Percentiles rank a stretch among this genome's conserved stretches.
Conservation (phyloP, 768 basidiomycete genomes). For the Tylopilus sp. region DNA sequence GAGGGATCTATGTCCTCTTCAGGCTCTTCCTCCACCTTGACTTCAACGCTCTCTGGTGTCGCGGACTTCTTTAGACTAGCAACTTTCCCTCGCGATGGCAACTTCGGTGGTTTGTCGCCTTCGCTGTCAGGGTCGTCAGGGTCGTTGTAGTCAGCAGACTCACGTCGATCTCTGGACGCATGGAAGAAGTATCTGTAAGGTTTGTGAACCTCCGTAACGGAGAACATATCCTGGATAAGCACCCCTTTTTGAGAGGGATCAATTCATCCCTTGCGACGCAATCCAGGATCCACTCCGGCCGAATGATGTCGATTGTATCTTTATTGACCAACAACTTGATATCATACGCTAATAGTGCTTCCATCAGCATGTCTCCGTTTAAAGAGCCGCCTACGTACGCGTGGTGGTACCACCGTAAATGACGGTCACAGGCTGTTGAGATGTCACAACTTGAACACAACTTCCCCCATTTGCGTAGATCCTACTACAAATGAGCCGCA, state of each 20-base stretch:
- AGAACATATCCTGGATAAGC: background rate
- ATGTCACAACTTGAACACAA: slow-evolving; percentile 57
- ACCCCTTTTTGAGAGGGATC: slow-evolving; percentile 70
- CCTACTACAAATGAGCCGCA: slow-evolving; percentile 35
- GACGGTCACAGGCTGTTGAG: slow-evolving; percentile 50
- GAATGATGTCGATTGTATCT: slow-evolving; percentile 66
- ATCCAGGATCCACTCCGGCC: slow-evolving; percentile 79
- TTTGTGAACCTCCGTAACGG: background rate
- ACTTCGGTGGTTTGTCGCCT: slow-evolving; percentile 20
- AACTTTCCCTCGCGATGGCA: slow-evolving; percentile 17
- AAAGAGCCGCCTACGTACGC: slow-evolving; percentile 45
- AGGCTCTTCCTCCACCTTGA: slow-evolving; percentile 28
- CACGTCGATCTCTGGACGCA: slow-evolving; percentile 50
- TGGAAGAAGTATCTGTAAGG: slow-evolving; percentile 72
- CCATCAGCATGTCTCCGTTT: background rate
- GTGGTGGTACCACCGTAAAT: slow-evolving; percentile 68
- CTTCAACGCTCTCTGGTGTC: slow-evolving; percentile 2
- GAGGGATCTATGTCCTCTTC: slow-evolving; percentile 43
- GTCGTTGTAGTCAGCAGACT: slow-evolving; percentile 49
- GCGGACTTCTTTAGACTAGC: background rate
- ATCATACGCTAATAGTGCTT: slow-evolving; percentile 54
- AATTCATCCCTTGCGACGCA: slow-evolving; percentile 58
- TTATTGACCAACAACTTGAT: slow-evolving; percentile 70
- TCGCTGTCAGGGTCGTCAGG: slow-evolving; percentile 38
- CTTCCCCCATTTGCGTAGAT: slow-evolving; percentile 69